Evolutionary conservation across 2,329 filamentous ascomycete species (phyloP).

Genomic region (Tolypocladium tropicale): DNA sequence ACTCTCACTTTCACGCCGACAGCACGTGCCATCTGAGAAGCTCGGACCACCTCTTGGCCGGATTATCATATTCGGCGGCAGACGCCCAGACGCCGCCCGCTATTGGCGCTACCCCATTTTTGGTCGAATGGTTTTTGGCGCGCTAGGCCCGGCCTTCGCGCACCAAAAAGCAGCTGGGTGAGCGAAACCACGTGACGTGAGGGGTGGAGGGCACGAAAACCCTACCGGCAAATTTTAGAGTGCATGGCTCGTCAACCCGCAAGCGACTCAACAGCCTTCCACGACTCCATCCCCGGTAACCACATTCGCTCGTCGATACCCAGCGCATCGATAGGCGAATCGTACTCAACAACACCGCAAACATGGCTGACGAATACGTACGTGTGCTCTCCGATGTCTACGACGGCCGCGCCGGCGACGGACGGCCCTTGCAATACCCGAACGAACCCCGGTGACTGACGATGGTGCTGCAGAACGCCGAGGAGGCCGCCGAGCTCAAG

Average conservation of each 20-base stretch:
- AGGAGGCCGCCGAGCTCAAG: conserved; percentile 99
- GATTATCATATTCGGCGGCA: not conserved
- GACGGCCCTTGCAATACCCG: conserved; percentile 6
- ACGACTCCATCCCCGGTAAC: conserved; percentile 26
- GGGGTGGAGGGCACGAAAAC: conserved; percentile 29
- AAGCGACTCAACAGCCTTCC: conserved; percentile 18
- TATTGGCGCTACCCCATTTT: not conserved
- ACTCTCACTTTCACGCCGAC: not conserved
- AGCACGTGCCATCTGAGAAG: not conserved
- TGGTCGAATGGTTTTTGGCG: not conserved
- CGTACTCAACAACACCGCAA: conserved; percentile 35
- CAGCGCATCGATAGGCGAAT: conserved; percentile 33
- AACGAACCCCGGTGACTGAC: conserved; percentile 16
- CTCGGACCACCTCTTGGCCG: not conserved
- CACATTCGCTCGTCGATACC: conserved; percentile 32
- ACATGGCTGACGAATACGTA: conserved; percentile 91
- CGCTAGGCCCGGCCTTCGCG: not conserved
- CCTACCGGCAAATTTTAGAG: conserved; percentile 26
- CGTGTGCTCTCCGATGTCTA: conserved; percentile 29
- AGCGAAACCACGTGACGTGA: conserved; percentile 14
- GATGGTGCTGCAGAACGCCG: conserved; percentile 61
- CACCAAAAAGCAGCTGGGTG: not conserved
- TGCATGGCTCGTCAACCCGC: conserved; percentile 15
- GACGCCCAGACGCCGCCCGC: not conserved
- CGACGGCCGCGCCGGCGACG: conserved; percentile 18